These are phyloP conservation scores for Leptographium wingfieldii DNA, from an alignment of 2,329 filamentous ascomycete genomes.

Conservation along the genomic window DNA sequence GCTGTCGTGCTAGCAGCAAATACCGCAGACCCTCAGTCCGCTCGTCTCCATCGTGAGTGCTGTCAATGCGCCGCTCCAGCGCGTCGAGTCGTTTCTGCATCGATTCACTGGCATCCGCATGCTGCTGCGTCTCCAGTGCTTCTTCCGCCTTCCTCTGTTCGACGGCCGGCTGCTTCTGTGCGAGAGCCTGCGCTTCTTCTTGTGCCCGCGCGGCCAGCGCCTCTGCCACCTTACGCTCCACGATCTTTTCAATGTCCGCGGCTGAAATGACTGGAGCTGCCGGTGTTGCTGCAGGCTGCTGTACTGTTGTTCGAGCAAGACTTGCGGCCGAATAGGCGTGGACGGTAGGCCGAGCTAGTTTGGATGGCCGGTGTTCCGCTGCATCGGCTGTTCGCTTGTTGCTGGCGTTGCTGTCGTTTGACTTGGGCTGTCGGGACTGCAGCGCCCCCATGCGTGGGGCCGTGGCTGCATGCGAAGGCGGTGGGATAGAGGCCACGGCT, in stretches of 20 bases:
- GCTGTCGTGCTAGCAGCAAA: slow-evolving; percentile 81
- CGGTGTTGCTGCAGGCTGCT: slow-evolving; percentile 10
- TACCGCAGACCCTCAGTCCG: slow-evolving; percentile 74
- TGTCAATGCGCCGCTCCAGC: slow-evolving; percentile 69
- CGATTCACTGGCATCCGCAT: slow-evolving; percentile 35
- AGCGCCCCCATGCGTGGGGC: slow-evolving; percentile 10
- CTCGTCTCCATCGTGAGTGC: slow-evolving; percentile 46
- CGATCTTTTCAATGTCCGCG: slow-evolving; percentile 76
- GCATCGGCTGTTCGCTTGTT: slow-evolving; percentile 27
- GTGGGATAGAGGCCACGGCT: background rate
- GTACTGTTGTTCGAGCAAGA: background rate
- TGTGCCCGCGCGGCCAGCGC: slow-evolving; percentile 66
- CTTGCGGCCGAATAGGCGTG: slow-evolving; percentile 5
- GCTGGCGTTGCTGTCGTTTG: background rate
- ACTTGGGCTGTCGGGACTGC: slow-evolving; percentile 19
- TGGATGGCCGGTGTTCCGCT: slow-evolving; percentile 27
- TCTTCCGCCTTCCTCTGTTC: slow-evolving; percentile 20
- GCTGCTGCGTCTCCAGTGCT: slow-evolving; percentile 13
- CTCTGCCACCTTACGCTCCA: slow-evolving; percentile 83
- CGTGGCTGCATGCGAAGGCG: background rate
- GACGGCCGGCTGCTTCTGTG: slow-evolving; percentile 24
- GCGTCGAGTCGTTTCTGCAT: slow-evolving; percentile 72
- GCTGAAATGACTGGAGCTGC: slow-evolving; percentile 43
- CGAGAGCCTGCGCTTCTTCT: slow-evolving; percentile 22
- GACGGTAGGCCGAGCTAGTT: slow-evolving; percentile 24